Evolutionary conservation across 2,329 filamentous ascomycete species (phyloP).

Genomic region (Aureobasidium sp.): DNA sequence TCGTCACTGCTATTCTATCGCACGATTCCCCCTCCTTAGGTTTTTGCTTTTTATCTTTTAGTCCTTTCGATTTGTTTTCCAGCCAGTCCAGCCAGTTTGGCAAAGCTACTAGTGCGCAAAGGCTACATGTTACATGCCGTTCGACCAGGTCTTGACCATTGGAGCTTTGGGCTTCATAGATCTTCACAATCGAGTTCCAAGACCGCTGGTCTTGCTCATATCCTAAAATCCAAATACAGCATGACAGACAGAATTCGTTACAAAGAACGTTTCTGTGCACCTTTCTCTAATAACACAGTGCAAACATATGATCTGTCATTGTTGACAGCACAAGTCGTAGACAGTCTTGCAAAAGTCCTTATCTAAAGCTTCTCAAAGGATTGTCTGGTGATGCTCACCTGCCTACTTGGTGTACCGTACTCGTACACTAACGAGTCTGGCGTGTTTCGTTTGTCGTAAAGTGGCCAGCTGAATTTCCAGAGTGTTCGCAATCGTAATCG

Average conservation of each 20-base stretch:
- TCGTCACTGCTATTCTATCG: neutral
- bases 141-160: neutral
- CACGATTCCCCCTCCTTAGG: conserved; percentile 15
- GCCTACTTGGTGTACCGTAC: neutral
- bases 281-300: neutral
- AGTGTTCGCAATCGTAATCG: neutral
- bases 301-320: neutral
- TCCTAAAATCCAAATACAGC: neutral
- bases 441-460: neutral
- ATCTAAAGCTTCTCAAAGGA: neutral
- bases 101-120: neutral
- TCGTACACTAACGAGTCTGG: too few species aligned
- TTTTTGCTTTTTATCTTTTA: neutral
- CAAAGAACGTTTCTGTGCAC: neutral
- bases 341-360: neutral
- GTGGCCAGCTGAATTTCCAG: neutral
- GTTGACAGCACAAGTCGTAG: neutral
- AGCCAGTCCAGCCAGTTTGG: neutral
- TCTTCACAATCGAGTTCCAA: neutral
- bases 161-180: neutral
- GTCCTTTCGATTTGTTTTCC: neutral
- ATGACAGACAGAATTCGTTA: neutral
- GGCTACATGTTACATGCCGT: neutral
- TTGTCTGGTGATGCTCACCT: neutral
- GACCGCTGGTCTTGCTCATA: neutral